phyloP scores from a whole-genome alignment of 2,329 filamentous ascomycete species.

The Tolypocladium cylindrosporum region DNA sequence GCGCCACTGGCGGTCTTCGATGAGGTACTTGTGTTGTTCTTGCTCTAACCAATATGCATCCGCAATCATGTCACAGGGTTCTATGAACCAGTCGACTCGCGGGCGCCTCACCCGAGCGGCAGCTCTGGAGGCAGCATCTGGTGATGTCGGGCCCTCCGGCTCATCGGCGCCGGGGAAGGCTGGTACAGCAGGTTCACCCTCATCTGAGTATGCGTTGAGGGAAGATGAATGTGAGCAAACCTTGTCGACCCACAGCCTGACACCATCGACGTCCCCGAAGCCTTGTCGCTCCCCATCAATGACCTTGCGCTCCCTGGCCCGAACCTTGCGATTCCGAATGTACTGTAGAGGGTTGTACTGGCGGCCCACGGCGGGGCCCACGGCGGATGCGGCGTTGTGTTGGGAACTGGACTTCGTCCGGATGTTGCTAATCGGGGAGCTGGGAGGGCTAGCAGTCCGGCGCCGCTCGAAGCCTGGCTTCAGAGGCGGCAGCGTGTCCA shows the following conservation, averaged over 20 bases:
- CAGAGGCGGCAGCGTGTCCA: conserved; percentile 71
- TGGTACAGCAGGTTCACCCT: conserved; percentile 25
- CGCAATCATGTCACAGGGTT: conserved; percentile 76
- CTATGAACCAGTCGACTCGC: conserved; percentile 74
- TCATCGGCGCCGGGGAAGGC: conserved; percentile 36
- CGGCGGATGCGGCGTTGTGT: conserved; percentile 21
- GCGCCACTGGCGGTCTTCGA: conserved; percentile 70
- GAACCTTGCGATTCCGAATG: conserved; percentile 79
- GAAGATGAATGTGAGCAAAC: conserved; percentile 33
- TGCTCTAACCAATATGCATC: conserved; percentile 89
- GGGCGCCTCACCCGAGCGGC: conserved; percentile 57
- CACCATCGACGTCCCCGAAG: conserved; percentile 63
- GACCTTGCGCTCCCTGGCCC: conserved; percentile 64
- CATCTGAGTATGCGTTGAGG: conserved; percentile 11
- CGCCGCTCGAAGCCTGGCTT: conserved; percentile 31
- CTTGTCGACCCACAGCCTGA: conserved; percentile 68
- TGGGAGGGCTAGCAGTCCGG: conserved; percentile 29
- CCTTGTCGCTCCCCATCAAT: conserved; percentile 68
- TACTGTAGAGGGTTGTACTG: conserved; percentile 87
- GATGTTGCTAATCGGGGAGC: conserved; percentile 25
- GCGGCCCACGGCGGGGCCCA: conserved; percentile 55
- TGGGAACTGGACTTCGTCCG: conserved; percentile 13
- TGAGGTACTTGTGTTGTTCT: conserved; percentile 64
- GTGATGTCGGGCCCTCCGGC: conserved; percentile 28
- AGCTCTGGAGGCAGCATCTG: conserved; percentile 30